Evolutionary conservation across 1,139 yeast genomes (phyloP).

Genomic region (Waltiozyma sp.): DNA sequence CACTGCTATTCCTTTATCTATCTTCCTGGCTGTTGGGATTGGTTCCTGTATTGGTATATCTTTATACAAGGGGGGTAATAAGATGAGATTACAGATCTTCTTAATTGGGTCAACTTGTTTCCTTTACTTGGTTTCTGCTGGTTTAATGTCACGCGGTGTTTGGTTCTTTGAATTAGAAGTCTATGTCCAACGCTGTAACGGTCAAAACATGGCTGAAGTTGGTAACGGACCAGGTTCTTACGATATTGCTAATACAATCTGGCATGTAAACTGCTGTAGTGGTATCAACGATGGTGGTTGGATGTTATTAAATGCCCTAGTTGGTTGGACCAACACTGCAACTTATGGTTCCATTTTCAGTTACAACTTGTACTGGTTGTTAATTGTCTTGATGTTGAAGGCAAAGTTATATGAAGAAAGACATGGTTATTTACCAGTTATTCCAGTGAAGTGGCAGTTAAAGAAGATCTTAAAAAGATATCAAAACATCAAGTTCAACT

Average conservation of each 20-base stretch:
- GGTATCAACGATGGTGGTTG: conserved; percentile 87
- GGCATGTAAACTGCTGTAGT: conserved; percentile 97
- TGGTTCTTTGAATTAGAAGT: conserved; percentile 79
- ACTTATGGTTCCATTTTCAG: conserved; percentile 84
- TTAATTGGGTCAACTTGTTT: conserved; percentile 76
- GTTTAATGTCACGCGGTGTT: conserved; percentile 78
- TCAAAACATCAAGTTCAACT: conserved; percentile 18
- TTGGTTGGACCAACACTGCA: conserved; percentile 96
- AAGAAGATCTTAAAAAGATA: conserved; percentile 42
- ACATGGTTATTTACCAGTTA: conserved; percentile 44
- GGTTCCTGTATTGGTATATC: conserved; percentile 58
- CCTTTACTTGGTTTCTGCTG: conserved; percentile 80
- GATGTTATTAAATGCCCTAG: conserved; percentile 83
- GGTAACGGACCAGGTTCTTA: conserved; percentile 95
- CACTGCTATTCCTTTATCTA: conserved; percentile 67
- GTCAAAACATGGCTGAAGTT: conserved; percentile 79
- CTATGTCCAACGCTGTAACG: conserved; percentile 57
- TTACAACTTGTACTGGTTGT: conserved; percentile 67
- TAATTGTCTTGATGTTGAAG: conserved; percentile 43
- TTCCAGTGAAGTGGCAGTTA: conserved; percentile 53
- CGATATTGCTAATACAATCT: conserved; percentile 64
- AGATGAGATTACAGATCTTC: conserved; percentile 69
- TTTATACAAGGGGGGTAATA: conserved; percentile 71
- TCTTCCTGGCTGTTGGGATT: conserved; percentile 54
- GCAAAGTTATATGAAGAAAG: conserved; percentile 48